Base-by-base conservation (phyloP, 2,329 filamentous ascomycete genomes). In the Trichoderma guizhouense region DNA sequence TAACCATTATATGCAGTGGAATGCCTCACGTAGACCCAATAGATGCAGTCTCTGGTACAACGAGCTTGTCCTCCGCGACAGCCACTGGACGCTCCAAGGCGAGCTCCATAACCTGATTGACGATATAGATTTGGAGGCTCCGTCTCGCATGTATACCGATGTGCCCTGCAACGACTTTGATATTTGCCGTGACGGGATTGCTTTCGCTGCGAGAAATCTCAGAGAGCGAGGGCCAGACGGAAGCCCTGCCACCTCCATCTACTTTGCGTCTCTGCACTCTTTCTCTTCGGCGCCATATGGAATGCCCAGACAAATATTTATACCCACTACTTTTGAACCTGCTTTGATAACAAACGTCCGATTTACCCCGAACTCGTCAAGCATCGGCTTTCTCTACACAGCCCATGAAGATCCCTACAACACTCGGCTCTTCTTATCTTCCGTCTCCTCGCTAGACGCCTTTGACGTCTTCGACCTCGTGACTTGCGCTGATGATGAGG, bases 21-120 rank as follows among this genome's bases (percentile, higher is more conserved):
- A 81, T 69, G 70, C 76, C 1, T 79, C 80, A 39, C 75, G 75
- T 28, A 78, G 77, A 26, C 74, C 77, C 8, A 75, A 80, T 51
- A 79, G 76, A 24, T 78, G 81, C 67, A 74, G 77, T 5, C 78
- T 85, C 30, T 84, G 82, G 80, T 84, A 83, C 75, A 80, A 79
- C 11, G 77, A 75, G 12, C 75, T 84, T 21, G 74, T 76, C 62
- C n/a, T 43, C 12, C 53, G 55, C 30, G 74, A 78, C 26, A 76
- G 74, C 14, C 57, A 71, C 6, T 84, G 81, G 81, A 74, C 71
- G 9, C 74, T 83, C 7, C 66, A 76, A 1, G 72, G 73, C 3
- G 72, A 75, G 5, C 75, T 84, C 2, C 75, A 78, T 51, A 83
- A 84, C 57, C 77, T 79, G 12, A 72, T 84, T 21, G 70, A 69